Percentiles rank a stretch among this genome's conserved stretches.
Conservation (phyloP, 768 basidiomycete species). For the Boletus huronensis region DNA sequence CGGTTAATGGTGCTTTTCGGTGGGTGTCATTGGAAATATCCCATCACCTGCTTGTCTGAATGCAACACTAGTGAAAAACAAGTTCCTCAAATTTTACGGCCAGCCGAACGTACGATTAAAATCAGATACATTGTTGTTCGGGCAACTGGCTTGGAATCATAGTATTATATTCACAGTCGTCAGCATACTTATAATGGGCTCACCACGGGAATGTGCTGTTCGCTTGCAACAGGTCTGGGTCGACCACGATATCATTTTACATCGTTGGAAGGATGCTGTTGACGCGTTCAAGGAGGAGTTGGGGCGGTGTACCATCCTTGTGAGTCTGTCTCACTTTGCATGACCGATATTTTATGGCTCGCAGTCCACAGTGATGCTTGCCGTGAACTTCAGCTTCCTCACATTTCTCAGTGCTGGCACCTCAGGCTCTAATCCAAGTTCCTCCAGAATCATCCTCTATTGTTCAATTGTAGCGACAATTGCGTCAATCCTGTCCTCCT, state of each 20-base stretch:
- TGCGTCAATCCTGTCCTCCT: conserved; percentile 16
- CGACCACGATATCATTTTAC: conserved; percentile 10
- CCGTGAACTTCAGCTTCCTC: conserved; percentile 15
- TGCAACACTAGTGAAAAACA: conserved; percentile 3
- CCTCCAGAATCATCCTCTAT: conserved; percentile 12
- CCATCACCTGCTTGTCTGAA: neutral
- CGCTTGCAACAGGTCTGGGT: conserved; percentile 16
- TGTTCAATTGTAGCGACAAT: conserved; percentile 10
- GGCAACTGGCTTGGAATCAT: conserved; percentile 7
- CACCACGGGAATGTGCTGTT: conserved; percentile 4
- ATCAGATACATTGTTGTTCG: conserved; percentile 6
- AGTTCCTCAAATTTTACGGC: conserved; percentile 14
- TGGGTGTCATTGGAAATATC: neutral
- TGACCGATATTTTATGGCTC: neutral
- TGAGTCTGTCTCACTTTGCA: neutral
- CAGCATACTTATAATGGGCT: conserved; percentile 1
- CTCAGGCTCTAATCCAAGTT: neutral
- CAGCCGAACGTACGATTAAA: conserved; percentile 12
- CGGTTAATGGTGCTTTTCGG: conserved; percentile 13
- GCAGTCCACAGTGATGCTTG: conserved; percentile 19
- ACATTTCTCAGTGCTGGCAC: conserved; percentile 7
- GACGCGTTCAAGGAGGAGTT: conserved; percentile 4
- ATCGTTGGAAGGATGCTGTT: conserved; percentile 12
- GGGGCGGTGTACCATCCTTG: conserved; percentile 13
- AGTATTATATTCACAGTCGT: neutral